Evolutionary conservation across 176 grass and related monocot species (phyloP), one percentile per base, ranked within the genome.

Genomic region (Musa schizocarpa): DNA sequence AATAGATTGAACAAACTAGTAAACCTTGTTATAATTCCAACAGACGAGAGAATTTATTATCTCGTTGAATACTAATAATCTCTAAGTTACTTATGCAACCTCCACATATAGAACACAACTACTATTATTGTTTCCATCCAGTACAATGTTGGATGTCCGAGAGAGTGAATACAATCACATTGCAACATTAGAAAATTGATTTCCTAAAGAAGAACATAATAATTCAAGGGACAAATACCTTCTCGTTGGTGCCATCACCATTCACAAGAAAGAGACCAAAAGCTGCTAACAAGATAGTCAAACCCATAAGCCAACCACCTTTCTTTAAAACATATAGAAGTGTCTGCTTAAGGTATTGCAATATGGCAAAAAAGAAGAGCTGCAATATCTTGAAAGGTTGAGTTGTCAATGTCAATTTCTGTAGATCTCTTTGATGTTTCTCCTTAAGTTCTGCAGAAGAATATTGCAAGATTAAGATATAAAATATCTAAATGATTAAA

Each of bases 371-470:
- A 56, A 76, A 57, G 77, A 99, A 99, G 50, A 91, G 84, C 66
- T 59, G 26, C 22, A 87, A 59, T 57, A 84, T 99, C 82, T 76
- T 94, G 79, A 88, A 74, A 75, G 95, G 95, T 54, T 78, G 78
- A 11, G 86, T 89, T 74, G 82, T 75, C 69, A 99, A 76, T 27
- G 95, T 89, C 73, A 99, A 75, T 48, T 79, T 81, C 76, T 94
- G 69, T 43, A 90, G 72, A 63, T 99, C 90, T 8, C 67, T 7
- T 43, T 65, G 86, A 81, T 99, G 90, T 77, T 89, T 94, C 76
- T 58, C 52, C 26, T 17, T 78, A 76, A 94, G 84, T 50, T 91
- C 95, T 91, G 90, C 77, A 81, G 69, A 64, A 81, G 52, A 78
- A 76, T 78, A 70, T 49, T 1, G 43, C 72, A 22, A 68, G 68